Evolutionary conservation across 2,329 filamentous ascomycete genomes (phyloP), one percentile per base, ranked within the genome.

Genomic region (Aspergillus sp.): DNA sequence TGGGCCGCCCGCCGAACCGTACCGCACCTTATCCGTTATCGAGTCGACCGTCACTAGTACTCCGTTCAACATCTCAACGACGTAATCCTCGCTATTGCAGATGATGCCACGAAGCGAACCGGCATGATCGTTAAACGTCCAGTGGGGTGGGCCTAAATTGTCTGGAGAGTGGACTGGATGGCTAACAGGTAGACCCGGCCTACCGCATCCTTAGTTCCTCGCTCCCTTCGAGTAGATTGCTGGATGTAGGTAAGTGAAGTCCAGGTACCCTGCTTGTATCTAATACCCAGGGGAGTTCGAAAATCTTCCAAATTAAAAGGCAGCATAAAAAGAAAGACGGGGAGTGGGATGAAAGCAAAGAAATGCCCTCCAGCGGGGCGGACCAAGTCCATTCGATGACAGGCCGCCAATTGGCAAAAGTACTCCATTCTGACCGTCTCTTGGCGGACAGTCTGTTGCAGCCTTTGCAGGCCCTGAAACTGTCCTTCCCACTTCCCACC

Each of bases 321-420:
- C 46, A 24, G 7, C 3, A 5, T 22, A 2, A 4, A 49, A 22
- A 24, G 14, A 24, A 49, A 49, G 46, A 24, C 7, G 24, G 16
- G 18, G 45, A 49, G 16, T 11, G 46, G n/a, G 46, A 18, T 14
- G 11, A 26, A 26, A 51, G 49, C 7, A 31, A 51, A n/a, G 16
- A 31, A 29, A 51, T n/a, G 4, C 36, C 32, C 26, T 29, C 12
- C 39, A 52, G 39, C 50, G 56, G 56, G 51, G 52, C 47, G 52
- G 31, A 53, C 56, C 22, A 36, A 42, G 49, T 36, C 22, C 32
- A 57, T 58, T 53, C 53, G 56, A 58, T 55, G 36, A 36, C 58
- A 60, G 55, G 39, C 52, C 49, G 60, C 61, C 58, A 63, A 58
- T 63, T 61, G 61, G 51, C 55, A 46, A 55, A 58, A 55, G 59